These are phyloP conservation scores for Lactarius trivialis DNA, from an alignment of 768 basidiomycete genomes.

Conservation along the genomic window DNA sequence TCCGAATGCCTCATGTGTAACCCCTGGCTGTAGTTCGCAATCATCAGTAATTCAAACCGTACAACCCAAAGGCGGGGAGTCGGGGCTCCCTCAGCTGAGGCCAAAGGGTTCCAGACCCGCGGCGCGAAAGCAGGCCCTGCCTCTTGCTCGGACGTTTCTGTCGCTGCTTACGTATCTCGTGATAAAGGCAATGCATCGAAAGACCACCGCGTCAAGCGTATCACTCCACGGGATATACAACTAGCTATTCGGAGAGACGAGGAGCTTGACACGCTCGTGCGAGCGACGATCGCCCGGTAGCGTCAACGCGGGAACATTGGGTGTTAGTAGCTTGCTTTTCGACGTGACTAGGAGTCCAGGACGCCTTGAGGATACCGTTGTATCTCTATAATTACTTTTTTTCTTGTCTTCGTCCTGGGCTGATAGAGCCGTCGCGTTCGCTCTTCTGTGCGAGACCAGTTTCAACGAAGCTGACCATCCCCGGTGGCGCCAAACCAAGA, in stretches of 20 bases:
- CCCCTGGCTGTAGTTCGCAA: background rate
- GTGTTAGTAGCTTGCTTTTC: conserved; percentile 28
- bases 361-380: background rate
- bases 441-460: no score
- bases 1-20: background rate
- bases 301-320: no score
- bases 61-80: conserved; percentile 2
- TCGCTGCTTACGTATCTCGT: background rate
- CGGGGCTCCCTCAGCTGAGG: background rate
- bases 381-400: no score
- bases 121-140: conserved; percentile 12
- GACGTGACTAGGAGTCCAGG: no score
- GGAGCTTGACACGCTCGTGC: background rate
- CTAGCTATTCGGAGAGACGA: background rate
- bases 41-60: background rate
- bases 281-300: background rate
- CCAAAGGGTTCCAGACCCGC: conserved; percentile 10
- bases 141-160: background rate
- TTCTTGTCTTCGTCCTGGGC: background rate
- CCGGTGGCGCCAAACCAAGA: no score
- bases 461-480: no score
- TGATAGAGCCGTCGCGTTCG: background rate
- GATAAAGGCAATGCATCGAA: conserved; percentile 86
- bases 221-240: background rate
- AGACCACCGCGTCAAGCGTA: conserved; percentile 82